phyloP scores from a whole-genome alignment of 108 stramenopile genomes.

The Hondaea fermentalgiana region DNA sequence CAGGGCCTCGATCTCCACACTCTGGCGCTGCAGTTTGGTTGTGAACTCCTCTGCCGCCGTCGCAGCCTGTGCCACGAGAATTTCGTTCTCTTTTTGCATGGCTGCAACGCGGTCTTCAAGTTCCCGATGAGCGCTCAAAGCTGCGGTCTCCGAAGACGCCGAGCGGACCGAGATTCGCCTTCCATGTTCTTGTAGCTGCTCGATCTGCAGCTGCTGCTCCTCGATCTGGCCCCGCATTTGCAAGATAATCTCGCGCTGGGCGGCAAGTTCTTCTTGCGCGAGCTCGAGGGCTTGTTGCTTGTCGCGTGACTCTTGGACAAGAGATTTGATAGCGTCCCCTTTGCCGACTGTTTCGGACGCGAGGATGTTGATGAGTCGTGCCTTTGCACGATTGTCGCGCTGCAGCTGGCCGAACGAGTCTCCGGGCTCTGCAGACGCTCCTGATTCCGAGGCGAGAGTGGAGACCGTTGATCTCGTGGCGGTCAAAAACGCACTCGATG shows the following conservation, averaged over 20 bases:
- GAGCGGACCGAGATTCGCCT: neutral
- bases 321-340: neutral
- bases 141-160: neutral
- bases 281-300: neutral
- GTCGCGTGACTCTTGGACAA: neutral
- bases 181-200: neutral
- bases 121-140: neutral
- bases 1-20: neutral
- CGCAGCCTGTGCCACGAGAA: neutral
- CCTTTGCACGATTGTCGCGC: neutral
- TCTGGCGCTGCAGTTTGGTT: neutral
- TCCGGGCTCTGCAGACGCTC: neutral
- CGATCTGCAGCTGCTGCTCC: neutral
- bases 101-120: neutral
- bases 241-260: neutral
- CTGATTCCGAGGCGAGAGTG: too few species aligned
- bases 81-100: neutral
- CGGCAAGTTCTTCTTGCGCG: neutral
- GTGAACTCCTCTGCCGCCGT: neutral
- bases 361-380: neutral
- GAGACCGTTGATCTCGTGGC: too few species aligned
- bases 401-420: neutral
- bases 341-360: neutral
- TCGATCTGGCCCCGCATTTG: neutral
- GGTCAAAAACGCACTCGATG: too few species aligned